phyloP scores from a whole-genome alignment of 2,329 filamentous ascomycete genomes.

The Aspergillus fumigatiaffinis region DNA sequence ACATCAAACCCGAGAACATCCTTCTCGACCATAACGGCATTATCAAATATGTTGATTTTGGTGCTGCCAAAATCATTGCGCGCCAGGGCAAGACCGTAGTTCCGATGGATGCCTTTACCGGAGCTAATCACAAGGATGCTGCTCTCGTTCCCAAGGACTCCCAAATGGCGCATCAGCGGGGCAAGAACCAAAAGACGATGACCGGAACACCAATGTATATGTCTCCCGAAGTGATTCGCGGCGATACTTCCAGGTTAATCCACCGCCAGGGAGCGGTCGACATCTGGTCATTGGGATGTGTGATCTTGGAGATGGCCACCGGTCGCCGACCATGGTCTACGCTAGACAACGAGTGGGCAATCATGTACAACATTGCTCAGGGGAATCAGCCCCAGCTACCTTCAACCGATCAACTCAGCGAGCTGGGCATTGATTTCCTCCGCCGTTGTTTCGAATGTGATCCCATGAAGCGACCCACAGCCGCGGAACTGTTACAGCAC shows the following conservation, averaged over 20 bases:
- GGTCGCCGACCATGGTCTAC: conserved; percentile 91
- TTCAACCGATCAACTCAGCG: conserved; percentile 74
- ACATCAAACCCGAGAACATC: conserved; percentile 98
- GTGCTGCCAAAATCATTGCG: conserved; percentile 93
- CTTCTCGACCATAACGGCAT: conserved; percentile 95
- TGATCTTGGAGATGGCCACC: conserved; percentile 96
- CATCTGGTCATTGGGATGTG: conserved; percentile 94
- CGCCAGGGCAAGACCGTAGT: conserved; percentile 85
- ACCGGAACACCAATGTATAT: conserved; percentile 99
- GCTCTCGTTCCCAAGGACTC: conserved; percentile 27
- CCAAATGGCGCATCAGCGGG: conserved; percentile 26
- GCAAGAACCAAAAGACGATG: conserved; percentile 76
- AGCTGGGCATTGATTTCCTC: conserved; percentile 81
- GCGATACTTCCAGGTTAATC: conserved; percentile 66
- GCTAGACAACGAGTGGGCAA: conserved; percentile 98
- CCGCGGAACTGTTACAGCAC: conserved; percentile 86
- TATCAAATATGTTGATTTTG: conserved; percentile 99
- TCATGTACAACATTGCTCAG: conserved; percentile 99
- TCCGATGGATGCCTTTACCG: conserved; percentile 54
- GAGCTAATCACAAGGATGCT: conserved; percentile 38
- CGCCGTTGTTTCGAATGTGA: conserved; percentile 82
- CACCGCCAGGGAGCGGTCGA: conserved; percentile 84
- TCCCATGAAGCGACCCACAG: conserved; percentile 71
- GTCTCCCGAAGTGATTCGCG: conserved; percentile 97
- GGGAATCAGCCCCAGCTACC: conserved; percentile 89